Conservation (phyloP, 768 basidiomycete species). For the Mycena indigotica region DNA sequence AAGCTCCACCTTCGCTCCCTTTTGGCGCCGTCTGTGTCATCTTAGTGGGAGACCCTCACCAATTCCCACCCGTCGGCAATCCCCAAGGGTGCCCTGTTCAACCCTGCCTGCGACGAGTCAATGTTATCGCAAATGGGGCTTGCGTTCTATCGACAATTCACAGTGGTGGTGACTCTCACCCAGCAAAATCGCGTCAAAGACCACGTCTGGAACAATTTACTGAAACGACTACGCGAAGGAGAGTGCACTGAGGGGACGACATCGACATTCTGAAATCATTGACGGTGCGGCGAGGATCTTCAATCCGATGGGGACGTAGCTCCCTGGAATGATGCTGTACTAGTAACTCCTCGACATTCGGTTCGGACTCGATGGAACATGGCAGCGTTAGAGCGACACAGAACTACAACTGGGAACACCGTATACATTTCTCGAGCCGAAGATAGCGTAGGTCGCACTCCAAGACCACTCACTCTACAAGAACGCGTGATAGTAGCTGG, state of each 20-base stretch:
- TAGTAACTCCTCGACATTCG: background rate
- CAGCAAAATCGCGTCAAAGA: constrained; percentile 40
- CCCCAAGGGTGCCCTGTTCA: constrained; percentile 26
- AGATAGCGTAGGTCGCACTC: background rate
- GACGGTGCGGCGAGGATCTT: background rate
- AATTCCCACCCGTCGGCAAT: constrained; percentile 45
- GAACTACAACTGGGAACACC: background rate
- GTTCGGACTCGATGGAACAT: background rate
- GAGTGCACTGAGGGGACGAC: constrained; percentile 30
- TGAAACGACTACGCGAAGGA: constrained; percentile 30
- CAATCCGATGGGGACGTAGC: background rate
- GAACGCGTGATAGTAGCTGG: background rate
- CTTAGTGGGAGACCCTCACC: constrained; percentile 47
- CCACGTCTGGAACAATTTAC: constrained; percentile 31
- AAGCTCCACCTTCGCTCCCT: constrained; percentile 6
- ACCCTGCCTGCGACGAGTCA: background rate
- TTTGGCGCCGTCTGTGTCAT: constrained; percentile 46
- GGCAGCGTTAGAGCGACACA: background rate
- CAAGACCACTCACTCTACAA: background rate
- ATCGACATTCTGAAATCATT: constrained; percentile 24
- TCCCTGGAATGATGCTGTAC: background rate
- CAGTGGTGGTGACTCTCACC: constrained; percentile 36
- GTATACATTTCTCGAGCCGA: background rate
- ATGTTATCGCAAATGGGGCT: constrained; percentile 21
- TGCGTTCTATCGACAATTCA: constrained; percentile 31